Conservation (phyloP, 2,329 filamentous ascomycete species). For the Hypomyces rosellus region DNA sequence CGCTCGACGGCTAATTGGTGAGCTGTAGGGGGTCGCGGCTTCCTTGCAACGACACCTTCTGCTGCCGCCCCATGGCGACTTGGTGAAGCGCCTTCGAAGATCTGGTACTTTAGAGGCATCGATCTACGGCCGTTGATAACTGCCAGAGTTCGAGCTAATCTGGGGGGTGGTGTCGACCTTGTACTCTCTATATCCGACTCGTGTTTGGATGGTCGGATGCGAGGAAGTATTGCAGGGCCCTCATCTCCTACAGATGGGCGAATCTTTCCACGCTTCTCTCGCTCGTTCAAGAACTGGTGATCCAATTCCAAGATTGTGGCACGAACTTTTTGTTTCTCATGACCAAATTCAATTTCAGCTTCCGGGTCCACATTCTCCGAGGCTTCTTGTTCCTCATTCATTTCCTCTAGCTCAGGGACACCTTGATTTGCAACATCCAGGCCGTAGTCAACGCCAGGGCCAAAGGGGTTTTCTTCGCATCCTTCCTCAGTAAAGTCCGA, state of each 20-base stretch:
- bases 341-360: conserved; percentile 64
- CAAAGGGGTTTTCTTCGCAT: conserved; percentile 86
- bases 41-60: conserved; percentile 51
- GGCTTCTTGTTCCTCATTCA: conserved; percentile 59
- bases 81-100: conserved; percentile 56
- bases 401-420: conserved; percentile 58
- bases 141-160: conserved; percentile 21
- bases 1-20: conserved; percentile 77
- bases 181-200: conserved; percentile 43
- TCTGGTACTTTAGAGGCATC: conserved; percentile 51
- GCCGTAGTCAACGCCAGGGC: conserved; percentile 60
- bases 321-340: conserved; percentile 66
- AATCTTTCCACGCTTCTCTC: conserved; percentile 51
- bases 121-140: conserved; percentile 32
- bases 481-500: conserved; percentile 88
- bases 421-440: conserved; percentile 61
- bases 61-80: conserved; percentile 39
- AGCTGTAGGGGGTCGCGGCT: conserved; percentile 69
- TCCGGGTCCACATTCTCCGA: conserved; percentile 68
- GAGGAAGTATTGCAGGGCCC: conserved; percentile 53
- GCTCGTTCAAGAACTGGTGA: conserved; percentile 59
- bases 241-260: conserved; percentile 39
- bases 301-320: conserved; percentile 71
- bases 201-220: conserved; percentile 58
- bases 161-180: conserved; percentile 37